phyloP scores from a whole-genome alignment of 257 asterid species.

The Thymus quinquecostatus region DNA sequence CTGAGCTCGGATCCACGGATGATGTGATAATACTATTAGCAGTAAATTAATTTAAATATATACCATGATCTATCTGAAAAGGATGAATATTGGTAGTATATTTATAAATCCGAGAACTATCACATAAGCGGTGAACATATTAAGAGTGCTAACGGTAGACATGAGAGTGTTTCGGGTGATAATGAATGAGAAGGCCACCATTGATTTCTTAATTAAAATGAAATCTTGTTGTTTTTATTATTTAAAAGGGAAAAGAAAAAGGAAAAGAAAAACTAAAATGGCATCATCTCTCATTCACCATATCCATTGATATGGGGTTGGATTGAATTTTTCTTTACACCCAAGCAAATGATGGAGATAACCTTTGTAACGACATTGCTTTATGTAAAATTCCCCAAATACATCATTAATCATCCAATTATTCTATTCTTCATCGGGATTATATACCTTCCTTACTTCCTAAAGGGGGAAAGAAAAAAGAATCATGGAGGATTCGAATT shows the following conservation, averaged over 20 bases:
- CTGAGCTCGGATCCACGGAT: no score
- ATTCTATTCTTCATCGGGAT: not conserved
- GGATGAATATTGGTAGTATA: no score
- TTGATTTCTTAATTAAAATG: slow-evolving; percentile 16
- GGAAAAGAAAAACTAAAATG: no score
- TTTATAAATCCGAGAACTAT: no score
- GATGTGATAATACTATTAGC: no score
- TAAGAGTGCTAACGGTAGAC: no score
- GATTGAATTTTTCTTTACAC: slow-evolving; percentile 29
- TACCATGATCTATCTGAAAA: no score
- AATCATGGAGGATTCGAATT: no score
- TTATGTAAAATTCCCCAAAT: not conserved
- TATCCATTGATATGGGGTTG: not conserved
- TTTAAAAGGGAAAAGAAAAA: no score
- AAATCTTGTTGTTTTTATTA: not conserved
- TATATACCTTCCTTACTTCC: not conserved
- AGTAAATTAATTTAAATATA: no score
- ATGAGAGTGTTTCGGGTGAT: not conserved
- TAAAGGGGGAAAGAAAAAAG: no score
- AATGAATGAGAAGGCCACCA: slow-evolving; percentile 4
- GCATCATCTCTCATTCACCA: slow-evolving; percentile 10
- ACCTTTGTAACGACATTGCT: slow-evolving; percentile 9
- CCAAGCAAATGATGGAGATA: slow-evolving; percentile 30
- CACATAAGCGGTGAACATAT: no score
- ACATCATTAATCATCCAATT: not conserved